These are phyloP conservation scores for Carallia pectinifolia DNA, from an alignment of 345 rosid genomes.

Conservation along the genomic window DNA sequence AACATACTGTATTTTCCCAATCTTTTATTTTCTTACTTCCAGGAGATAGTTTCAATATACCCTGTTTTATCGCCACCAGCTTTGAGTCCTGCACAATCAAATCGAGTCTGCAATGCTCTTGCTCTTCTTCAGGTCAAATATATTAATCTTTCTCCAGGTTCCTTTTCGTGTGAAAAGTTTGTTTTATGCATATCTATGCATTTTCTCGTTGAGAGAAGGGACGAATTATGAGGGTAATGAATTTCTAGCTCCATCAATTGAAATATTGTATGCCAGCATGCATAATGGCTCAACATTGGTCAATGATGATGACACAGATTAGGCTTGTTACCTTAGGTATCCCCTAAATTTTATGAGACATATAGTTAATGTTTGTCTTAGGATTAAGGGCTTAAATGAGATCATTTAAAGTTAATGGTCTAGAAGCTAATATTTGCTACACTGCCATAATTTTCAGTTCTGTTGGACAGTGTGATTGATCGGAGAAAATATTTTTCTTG, in stretches of 20 bases:
- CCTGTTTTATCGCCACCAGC: conserved; percentile 93
- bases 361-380: background rate
- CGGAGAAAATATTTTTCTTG: background rate
- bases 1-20: background rate
- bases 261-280: background rate
- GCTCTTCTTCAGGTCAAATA: conserved; percentile 91
- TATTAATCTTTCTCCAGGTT: background rate
- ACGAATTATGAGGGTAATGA: background rate
- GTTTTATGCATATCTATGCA: background rate
- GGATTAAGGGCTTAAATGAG: background rate
- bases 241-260: background rate
- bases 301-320: background rate
- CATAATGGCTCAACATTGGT: conserved; percentile 6
- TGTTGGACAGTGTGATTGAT: background rate
- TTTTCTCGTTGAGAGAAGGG: background rate
- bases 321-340: background rate
- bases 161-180: background rate
- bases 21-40: conserved; percentile 24
- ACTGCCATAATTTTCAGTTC: background rate
- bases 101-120: conserved; percentile 96
- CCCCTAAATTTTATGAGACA: background rate
- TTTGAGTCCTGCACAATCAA: conserved; percentile 85
- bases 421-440: too few species aligned
- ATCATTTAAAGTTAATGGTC: too few species aligned
- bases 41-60: conserved; percentile 97